A percentile compares a stretch with the other conserved stretches of the same genome.
Evolutionary conservation across 2,329 filamentous ascomycete species (phyloP).

Genomic region (Hymenoscyphus infarciens): DNA sequence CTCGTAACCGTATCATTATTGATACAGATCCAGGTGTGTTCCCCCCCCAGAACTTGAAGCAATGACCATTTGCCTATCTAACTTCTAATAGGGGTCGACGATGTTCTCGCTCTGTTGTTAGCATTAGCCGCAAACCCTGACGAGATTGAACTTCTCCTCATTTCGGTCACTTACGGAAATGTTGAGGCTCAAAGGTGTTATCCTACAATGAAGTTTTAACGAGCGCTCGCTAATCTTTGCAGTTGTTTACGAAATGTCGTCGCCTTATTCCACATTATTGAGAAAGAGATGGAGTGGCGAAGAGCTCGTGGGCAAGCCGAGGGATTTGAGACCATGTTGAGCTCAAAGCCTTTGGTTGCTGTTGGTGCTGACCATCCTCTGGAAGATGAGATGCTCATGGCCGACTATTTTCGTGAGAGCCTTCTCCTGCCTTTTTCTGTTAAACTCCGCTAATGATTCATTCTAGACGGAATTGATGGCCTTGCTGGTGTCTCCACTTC

Average conservation of each 20-base stretch:
- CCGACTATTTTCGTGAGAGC: slow-evolving; percentile 80
- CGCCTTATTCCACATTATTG: slow-evolving; percentile 85
- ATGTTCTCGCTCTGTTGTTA: slow-evolving; percentile 82
- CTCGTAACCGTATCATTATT: slow-evolving; percentile 79
- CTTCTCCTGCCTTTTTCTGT: neutral
- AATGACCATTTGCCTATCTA: slow-evolving; percentile 10
- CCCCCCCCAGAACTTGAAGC: neutral
- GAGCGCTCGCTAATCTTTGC: neutral
- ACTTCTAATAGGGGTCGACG: slow-evolving; percentile 69
- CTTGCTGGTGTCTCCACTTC: slow-evolving; percentile 69
- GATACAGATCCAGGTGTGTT: slow-evolving; percentile 82
- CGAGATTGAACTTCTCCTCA: slow-evolving; percentile 79
- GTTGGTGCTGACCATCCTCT: slow-evolving; percentile 83
- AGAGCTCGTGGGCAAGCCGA: slow-evolving; percentile 60
- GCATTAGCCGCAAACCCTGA: slow-evolving; percentile 78
- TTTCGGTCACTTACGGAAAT: slow-evolving; percentile 93
- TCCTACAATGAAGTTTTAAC: neutral
- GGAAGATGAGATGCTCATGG: slow-evolving; percentile 75
- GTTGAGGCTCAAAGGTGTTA: slow-evolving; percentile 74
- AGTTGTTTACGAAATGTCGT: slow-evolving; percentile 87
- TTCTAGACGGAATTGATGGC: slow-evolving; percentile 68
- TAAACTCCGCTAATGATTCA: slow-evolving; percentile 15
- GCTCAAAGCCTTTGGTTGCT: slow-evolving; percentile 77
- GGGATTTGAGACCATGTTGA: slow-evolving; percentile 70
- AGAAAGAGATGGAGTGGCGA: slow-evolving; percentile 85